Evolutionary conservation across 2,329 filamentous ascomycete species (phyloP), one percentile per base, ranked within the genome.

Genomic region (Cordyceps tenuipes): DNA sequence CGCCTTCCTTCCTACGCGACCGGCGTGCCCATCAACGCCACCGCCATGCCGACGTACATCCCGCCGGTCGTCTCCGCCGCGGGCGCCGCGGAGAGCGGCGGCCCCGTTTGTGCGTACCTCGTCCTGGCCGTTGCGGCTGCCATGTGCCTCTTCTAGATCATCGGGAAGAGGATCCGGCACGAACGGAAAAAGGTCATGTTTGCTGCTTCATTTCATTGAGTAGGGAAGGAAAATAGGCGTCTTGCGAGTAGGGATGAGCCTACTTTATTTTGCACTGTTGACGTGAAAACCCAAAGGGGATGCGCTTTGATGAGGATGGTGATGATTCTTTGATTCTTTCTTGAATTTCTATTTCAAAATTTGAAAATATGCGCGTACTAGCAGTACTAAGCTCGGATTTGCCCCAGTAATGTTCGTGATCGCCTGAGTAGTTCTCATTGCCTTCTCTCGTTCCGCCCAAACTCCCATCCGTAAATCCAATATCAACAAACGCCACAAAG

Each of bases 1-100:
- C 41, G 54, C 43, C 48, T 51, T 31, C 39, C 47, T 7, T 19
- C 56, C 5, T 54, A 50, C 68, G 66, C 9, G 70, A 69, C 63
- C 63, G 69, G 55, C 65, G 43, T 57, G 58, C 59, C 65, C 48
- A 64, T 64, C 59, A 75, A 74, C 62, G 67, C 64, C 58, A 73
- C 70, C 5, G 54, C 62, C 36, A 61, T 46, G 8, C 61, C 50
- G 19, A 61, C 60, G 21, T 56, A 51, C 19, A 56, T 62, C 29
- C 58, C 63, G 3, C 63, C 67, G 10, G 31, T 61, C 5, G 56
- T 60, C 8, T 64, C 68, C 13, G 71, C 68, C 13, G 71, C 68
- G 26, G 70, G 67, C n/a, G 57, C 64, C 29, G 34, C 34, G 34
- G 66, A 66, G 15, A 57, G 58, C 34, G 23, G 63, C 12, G 67